Base-by-base conservation (phyloP, 2,329 filamentous ascomycete genomes). In the Epichloe elymi region DNA sequence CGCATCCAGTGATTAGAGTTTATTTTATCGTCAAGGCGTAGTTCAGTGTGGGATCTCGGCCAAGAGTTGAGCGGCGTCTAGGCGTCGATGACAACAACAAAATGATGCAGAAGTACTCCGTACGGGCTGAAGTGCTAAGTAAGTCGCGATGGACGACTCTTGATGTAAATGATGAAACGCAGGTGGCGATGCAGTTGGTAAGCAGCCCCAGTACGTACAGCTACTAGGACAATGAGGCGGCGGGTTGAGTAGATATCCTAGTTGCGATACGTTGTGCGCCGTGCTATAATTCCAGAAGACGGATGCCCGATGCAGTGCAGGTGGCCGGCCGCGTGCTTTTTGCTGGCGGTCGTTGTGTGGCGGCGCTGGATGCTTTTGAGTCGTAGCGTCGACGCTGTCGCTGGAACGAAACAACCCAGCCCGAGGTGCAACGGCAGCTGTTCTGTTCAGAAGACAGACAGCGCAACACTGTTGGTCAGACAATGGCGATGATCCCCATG, bases 1-100 rank as follows among this genome's bases (percentile, higher is more conserved):
- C 63, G 64, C 65, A 65, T 65, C 8, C 37, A 51, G 49, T 51
- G 40, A 33, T 42, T n/a, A 53, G 53, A 58, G 54, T 57, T 36
- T 54, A 54, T 54, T 51, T 48, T 57, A 54, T 57, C 55, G 54
- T 50, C 39, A 19, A 30, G 33, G 35, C 40, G 46, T 26, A 15
- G 15, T 46, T 42, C 33, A 38, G 3, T 45, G 35, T 49, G 46
- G 30, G 39, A 51, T 49, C 19, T 53, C 45, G 53, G 51, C 51
- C 46, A 53, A 48, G 40, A 35, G 15, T 45, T 47, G 49, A 55
- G 50, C 48, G 47, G 42, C 23, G 51, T 36, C 30, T 35, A 23
- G 35, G 45, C 23, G 39, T 41, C 15, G 33, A 46, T 53, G 52
- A 53, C 49, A 43, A 43, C 41, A 38, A 8, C 37, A 35, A 12